Evolutionary conservation across 139 green algal species (phyloP).

Genomic region (Micractinium sp.): DNA sequence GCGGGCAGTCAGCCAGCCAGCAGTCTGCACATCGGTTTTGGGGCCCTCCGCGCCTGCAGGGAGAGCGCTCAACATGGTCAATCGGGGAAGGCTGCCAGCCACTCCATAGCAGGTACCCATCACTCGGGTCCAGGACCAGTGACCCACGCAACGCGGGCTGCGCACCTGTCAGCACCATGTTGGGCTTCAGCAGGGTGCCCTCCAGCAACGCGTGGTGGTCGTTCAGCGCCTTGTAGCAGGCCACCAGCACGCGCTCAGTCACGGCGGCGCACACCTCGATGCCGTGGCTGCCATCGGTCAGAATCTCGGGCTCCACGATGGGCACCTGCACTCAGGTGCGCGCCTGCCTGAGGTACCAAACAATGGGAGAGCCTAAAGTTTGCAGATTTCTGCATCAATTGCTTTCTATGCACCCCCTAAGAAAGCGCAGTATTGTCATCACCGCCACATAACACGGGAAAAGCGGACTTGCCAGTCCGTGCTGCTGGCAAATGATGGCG

Average conservation of each 20-base stretch:
- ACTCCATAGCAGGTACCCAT: neutral
- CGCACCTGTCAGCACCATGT: constrained; percentile 74
- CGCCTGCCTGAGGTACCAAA: no score
- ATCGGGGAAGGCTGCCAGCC: no score
- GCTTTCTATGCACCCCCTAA: no score
- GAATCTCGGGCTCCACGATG: constrained; percentile 95
- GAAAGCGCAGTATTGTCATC: no score
- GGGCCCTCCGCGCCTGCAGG: constrained; percentile 36
- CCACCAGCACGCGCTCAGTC: constrained; percentile 56
- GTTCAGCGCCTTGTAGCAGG: constrained; percentile 75
- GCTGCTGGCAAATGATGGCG: constrained; percentile 81
- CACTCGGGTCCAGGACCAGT: no score
- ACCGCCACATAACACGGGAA: no score
- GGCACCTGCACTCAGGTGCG: constrained; percentile 51
- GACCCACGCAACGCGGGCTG: no score
- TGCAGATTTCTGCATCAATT: no score
- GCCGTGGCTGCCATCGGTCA: constrained; percentile 75
- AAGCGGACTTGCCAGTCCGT: constrained; percentile 73
- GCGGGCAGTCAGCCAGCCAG: constrained; percentile 68
- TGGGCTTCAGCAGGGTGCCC: constrained; percentile 93
- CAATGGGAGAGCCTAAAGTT: no score
- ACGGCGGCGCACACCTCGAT: constrained; percentile 73
- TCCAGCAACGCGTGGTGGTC: constrained; percentile 92
- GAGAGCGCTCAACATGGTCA: no score
- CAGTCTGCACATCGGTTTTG: constrained; percentile 27